Base-by-base conservation (phyloP, 2,329 filamentous ascomycete genomes). In the Phaeosphaeria sp. region DNA sequence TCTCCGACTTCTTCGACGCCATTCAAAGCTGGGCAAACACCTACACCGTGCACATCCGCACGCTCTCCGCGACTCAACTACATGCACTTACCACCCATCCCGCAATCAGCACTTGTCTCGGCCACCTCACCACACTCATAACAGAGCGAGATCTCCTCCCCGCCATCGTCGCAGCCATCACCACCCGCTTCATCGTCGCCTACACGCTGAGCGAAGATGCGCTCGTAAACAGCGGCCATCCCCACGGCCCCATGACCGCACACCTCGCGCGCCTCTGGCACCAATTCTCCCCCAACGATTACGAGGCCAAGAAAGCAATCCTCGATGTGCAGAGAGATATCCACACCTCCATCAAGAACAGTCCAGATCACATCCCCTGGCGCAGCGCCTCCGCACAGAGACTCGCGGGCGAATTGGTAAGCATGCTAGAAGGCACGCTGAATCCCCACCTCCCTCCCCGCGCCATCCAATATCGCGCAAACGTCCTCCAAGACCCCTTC, bases 1-100 rank as follows among this genome's bases (percentile, higher is more conserved):
- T 69, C n/a, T 57, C 48, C 39, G 67, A 69, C 49, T 69, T 65
- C 57, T 67, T 69, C 43, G 62, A 68, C 30, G 56, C 61, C 11
- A 64, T 69, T 43, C 59, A 57, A 20, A 55, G 45, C 13, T 69
- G 67, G 67, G 57, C 59, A 20, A 13, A 44, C 15, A 27, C 24
- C 13, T 51, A 66, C 42, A 58, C 53, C 7, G 48, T 52, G 3
- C 42, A 55, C 15, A 36, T 52, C 24, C 45, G n/a, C 9, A 20
- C 58, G 3, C 40, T 61, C 15, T 40, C 45, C 8, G 48, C 27
- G 2, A 22, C 55, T 15, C 54, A 57, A 33, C 49, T 57, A 17
- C 51, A 53, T 11, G 42, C 42, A 5, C 57, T 55, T 18, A 40
- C 48, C 2, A 33, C 25, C 7, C 46, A 57, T 7, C 24, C 42